phyloP scores from a whole-genome alignment of 192 early-diverging fungal genomes.

The Diversispora epigaea region DNA sequence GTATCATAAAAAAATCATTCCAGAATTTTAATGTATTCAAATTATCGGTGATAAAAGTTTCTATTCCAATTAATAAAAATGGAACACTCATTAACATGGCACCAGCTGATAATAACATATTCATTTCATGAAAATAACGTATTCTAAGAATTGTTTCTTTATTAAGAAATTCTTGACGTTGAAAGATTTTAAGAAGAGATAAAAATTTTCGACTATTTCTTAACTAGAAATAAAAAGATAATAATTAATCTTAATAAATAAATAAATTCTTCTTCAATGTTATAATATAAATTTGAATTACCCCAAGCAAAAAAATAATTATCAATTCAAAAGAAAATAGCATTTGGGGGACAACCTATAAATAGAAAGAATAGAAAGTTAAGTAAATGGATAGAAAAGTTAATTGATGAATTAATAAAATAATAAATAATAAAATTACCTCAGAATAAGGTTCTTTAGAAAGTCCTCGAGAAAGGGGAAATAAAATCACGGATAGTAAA shows the following conservation, averaged over 20 bases:
- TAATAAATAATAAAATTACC: background rate
- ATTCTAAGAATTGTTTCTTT: background rate
- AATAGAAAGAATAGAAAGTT: background rate
- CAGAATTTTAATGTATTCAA: background rate
- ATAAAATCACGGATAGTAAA: background rate
- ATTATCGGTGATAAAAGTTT: background rate
- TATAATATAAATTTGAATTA: background rate
- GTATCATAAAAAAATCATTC: background rate
- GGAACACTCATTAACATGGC: background rate
- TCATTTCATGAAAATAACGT: constrained; percentile 25
- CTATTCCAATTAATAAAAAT: background rate
- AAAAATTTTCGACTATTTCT: background rate
- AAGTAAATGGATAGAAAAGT: background rate
- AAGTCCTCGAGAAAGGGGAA: background rate
- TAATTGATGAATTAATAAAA: background rate
- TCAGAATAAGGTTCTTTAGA: background rate
- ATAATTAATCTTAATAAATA: background rate
- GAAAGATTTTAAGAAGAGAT: background rate
- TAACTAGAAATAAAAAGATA: background rate
- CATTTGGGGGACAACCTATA: background rate
- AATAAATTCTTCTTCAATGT: background rate
- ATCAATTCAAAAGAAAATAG: background rate
- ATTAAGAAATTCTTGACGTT: background rate
- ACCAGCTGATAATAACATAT: background rate
- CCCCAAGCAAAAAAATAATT: background rate